Conservation (phyloP, 768 basidiomycete species). For the Phylloporus sp. region DNA sequence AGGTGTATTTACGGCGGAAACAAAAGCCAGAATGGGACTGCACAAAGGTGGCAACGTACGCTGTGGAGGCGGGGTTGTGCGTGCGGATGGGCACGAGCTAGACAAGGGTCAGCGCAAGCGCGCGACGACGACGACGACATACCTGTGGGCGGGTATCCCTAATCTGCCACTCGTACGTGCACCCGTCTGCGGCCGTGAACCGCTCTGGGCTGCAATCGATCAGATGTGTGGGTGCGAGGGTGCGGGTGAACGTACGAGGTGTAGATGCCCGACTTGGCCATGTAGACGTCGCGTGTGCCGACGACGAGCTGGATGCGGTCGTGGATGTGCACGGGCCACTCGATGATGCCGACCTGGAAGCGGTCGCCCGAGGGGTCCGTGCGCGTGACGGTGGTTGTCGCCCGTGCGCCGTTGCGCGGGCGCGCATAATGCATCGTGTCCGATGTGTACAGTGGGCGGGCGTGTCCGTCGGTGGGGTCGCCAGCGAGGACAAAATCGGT, state of each 20-base stretch:
- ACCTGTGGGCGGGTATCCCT: constrained; percentile 21
- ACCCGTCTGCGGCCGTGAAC: constrained; percentile 21
- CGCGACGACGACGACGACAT: background rate
- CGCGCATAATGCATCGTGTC: constrained; percentile 10
- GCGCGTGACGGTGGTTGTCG: constrained; percentile 25
- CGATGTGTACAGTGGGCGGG: constrained; percentile 11
- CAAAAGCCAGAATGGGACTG: constrained; percentile 13
- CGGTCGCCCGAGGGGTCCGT: constrained; percentile 16
- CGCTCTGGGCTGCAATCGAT: constrained; percentile 21
- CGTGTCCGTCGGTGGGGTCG: background rate
- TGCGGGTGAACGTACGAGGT: constrained; percentile 16
- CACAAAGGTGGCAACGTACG: constrained; percentile 30
- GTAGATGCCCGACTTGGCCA: constrained; percentile 20
- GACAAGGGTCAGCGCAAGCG: background rate
- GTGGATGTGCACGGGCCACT: constrained; percentile 20
- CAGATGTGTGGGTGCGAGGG: background rate
- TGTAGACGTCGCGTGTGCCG: constrained; percentile 24
- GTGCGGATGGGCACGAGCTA: constrained; percentile 26
- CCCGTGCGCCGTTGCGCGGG: constrained; percentile 9
- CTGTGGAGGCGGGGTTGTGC: background rate
- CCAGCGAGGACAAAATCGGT: constrained; percentile 20
- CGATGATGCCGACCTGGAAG: constrained; percentile 28
- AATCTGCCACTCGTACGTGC: constrained; percentile 29
- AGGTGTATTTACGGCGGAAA: constrained; percentile 12
- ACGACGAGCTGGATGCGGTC: constrained; percentile 16